phyloP scores from a whole-genome alignment of 2,329 filamentous ascomycete genomes.

The Calonectria hongkongensis region DNA sequence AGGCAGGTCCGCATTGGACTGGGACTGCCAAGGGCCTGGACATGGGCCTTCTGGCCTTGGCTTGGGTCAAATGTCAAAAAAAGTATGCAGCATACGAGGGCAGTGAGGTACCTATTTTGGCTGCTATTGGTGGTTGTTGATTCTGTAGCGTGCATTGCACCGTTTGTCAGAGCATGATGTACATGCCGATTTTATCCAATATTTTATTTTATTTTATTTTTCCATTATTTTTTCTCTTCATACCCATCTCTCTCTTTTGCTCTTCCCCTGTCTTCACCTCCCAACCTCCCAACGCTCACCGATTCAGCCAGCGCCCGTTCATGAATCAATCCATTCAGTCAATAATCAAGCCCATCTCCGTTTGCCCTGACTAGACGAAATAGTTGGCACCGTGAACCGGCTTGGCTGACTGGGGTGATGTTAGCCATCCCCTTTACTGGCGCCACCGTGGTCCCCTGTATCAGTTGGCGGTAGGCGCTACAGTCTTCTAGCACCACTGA shows the following conservation, averaged over 20 bases:
- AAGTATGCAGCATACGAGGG: constrained; percentile 16
- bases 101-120: not conserved
- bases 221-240: too few relatives aligned
- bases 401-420: constrained; percentile 29
- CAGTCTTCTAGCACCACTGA: constrained; percentile 22
- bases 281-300: not conserved
- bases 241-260: not conserved
- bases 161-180: constrained; percentile 16
- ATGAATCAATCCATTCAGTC: constrained; percentile 17
- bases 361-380: constrained; percentile 27
- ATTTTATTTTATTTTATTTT: not conserved
- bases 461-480: constrained; percentile 24
- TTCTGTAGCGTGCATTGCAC: constrained; percentile 2
- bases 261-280: not conserved
- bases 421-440: constrained; percentile 25
- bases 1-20: constrained; percentile 1
- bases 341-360: not conserved
- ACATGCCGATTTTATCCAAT: not conserved
- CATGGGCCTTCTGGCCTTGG: constrained; percentile 15
- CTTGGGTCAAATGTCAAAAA: constrained; percentile 24
- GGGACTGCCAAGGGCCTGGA: constrained; percentile 12
- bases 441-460: constrained; percentile 25
- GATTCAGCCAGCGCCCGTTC: not conserved
- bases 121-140: constrained; percentile 1
- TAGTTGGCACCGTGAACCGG: constrained; percentile 10